Evolutionary conservation across 257 asterid genomes (phyloP), one percentile per base, ranked within the genome.

Genomic region (Salvia splendens): DNA sequence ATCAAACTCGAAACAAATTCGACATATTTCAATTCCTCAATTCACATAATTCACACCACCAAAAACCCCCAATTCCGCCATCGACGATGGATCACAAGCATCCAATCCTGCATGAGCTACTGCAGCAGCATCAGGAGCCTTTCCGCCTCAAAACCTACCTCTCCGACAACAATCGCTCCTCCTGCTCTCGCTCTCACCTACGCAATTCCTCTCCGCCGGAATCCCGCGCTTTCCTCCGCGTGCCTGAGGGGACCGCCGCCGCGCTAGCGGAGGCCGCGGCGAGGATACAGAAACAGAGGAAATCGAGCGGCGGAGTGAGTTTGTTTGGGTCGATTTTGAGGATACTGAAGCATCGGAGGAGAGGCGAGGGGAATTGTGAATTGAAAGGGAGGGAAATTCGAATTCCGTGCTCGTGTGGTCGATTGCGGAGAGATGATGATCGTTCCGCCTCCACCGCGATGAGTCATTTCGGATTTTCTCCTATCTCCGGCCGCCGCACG

Each of bases 91-190:
- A 79, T 43, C 64, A 49, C 49, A 82, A 80, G 57, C 79, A 80
- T 57, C 48, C 30, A 1, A 4, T 88, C 46, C 71, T 91, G 77
- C 90, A 82, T 65, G 91, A 88, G 78, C 86, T 91, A 3, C 77
- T 91, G 38, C 61, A 76, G 32, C 80, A 86, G 63, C 91, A 86
- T 65, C 96, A 91, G 67, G 95, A 91, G 45, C 96, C 95, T 0
- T 91, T 91, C 64, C 87, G 73, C 1, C 71, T 92, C 41, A 77
- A 81, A 62, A 73, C 43, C 32, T 85, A 81, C 77, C 81, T 80
- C 16, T 68, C 88, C 9, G 86, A 87, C 52, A 73, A 72, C 17
- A 24, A 24, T 24, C 30, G 30, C 30, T 24, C 30, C 30, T 24
- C 30, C 30, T 86, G 87, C 35, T 65, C 77, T 60, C 83, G 86